phyloP scores from a whole-genome alignment of 78 protist genomes.

The Trichosphaerium sp. region DNA sequence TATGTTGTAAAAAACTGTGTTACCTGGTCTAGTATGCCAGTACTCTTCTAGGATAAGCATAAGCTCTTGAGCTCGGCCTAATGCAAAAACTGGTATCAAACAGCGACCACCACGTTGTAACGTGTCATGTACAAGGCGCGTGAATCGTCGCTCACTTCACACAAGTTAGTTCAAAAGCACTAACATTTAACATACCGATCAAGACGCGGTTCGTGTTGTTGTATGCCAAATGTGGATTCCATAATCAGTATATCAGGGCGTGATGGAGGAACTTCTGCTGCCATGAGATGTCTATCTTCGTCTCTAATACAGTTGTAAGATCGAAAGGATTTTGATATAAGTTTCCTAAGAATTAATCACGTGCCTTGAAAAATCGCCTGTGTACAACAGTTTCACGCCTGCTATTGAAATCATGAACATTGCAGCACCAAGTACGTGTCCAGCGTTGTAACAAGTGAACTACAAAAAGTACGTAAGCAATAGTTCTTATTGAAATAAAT shows the following conservation, averaged over 20 bases:
- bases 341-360: too few relatives aligned
- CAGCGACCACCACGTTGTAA: conserved; percentile 71
- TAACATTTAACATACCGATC: conserved; percentile 21
- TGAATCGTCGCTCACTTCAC: background rate
- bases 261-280: conserved; percentile 83
- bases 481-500: conserved; percentile 10
- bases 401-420: conserved; percentile 88
- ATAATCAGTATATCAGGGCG: conserved; percentile 82
- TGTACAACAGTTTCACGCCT: conserved; percentile 80
- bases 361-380: conserved; percentile 92
- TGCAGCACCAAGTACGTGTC: conserved; percentile 97
- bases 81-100: conserved; percentile 90
- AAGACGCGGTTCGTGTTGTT: conserved; percentile 68
- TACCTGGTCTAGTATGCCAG: background rate
- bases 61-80: conserved; percentile 96
- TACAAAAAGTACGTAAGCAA: too few relatives aligned
- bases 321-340: too few relatives aligned
- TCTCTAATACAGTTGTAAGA: too few relatives aligned
- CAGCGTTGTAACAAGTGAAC: conserved; percentile 76
- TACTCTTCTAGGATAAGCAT: conserved; percentile 67
- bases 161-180: background rate
- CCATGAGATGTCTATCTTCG: conserved; percentile 91
- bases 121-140: conserved; percentile 42
- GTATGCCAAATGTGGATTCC: conserved; percentile 87
- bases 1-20: too few relatives aligned